A percentile compares a stretch with the other conserved stretches of the same genome.
These are phyloP conservation scores for Termitomyces sp. DNA, from an alignment of 768 basidiomycete genomes.

Conservation along the genomic window DNA sequence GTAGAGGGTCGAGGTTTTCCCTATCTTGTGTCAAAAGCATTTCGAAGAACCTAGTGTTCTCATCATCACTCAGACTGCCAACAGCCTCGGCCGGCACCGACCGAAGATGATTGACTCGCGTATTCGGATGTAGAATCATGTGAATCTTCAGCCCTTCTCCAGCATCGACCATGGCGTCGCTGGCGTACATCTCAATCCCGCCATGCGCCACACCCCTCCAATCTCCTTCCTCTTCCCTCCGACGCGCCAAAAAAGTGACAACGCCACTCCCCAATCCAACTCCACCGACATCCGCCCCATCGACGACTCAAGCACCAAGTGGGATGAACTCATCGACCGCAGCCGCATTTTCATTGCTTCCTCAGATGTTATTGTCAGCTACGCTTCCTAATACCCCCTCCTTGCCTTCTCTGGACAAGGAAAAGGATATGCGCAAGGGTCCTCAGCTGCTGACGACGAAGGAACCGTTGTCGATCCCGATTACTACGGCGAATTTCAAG, in stretches of 20 bases:
- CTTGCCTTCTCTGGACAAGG: conserved; percentile 7
- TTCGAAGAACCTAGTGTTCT: no score
- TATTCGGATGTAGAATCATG: no score
- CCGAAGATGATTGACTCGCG: no score
- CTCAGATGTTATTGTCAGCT: conserved; percentile 34
- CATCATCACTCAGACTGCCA: no score
- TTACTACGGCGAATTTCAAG: conserved; percentile 76
- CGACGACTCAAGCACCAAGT: conserved; percentile 16
- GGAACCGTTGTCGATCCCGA: conserved; percentile 74
- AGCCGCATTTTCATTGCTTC: conserved; percentile 32
- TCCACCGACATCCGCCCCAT: neutral
- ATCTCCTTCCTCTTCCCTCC: conserved; percentile 18
- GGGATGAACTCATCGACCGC: conserved; percentile 21
- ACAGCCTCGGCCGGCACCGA: no score
- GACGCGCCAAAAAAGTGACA: conserved; percentile 36
- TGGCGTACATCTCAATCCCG: conserved; percentile 48
- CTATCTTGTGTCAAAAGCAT: no score
- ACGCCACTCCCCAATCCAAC: conserved; percentile 31
- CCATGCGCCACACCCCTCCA: conserved; percentile 38
- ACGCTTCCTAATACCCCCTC: conserved; percentile 16
- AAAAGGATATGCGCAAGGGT: conserved; percentile 19
- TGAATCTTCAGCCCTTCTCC: neutral
- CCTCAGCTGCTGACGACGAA: conserved; percentile 46
- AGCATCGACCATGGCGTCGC: conserved; percentile 35
- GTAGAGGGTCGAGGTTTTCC: no score